Percentiles rank a stretch among this genome's conserved stretches.
Conservation (phyloP, 176 grass and related monocot genomes). For the Microstegium vimineum region DNA sequence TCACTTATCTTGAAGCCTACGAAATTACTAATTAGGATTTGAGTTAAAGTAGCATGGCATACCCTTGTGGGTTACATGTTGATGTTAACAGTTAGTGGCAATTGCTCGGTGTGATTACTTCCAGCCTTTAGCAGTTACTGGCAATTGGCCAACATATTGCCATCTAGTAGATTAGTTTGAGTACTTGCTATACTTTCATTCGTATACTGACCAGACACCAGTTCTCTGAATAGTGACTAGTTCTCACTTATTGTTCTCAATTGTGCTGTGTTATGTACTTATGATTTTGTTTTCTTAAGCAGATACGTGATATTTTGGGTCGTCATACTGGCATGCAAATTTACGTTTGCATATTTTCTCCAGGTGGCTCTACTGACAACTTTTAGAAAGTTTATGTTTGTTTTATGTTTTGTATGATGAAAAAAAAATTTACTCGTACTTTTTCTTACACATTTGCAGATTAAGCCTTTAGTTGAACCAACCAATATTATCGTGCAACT, state of each 20-base stretch:
- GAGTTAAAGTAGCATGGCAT: not conserved
- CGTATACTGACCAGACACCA: not conserved
- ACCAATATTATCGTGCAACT: slow-evolving; percentile 75
- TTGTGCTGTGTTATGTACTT: slow-evolving; percentile 15
- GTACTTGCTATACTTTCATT: not conserved
- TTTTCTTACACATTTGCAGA: slow-evolving; percentile 45
- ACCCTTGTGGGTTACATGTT: not conserved
- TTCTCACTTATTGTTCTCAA: not conserved
- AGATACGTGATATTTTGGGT: slow-evolving; percentile 94
- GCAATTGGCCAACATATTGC: not conserved
- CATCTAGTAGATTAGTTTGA: not conserved
- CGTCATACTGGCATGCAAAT: slow-evolving; percentile 81
- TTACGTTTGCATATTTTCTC: slow-evolving; percentile 94
- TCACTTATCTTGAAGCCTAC: not conserved
- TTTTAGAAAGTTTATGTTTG: slow-evolving; percentile 21
- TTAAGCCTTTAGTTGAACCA: slow-evolving; percentile 75
- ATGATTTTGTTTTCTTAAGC: slow-evolving; percentile 24
- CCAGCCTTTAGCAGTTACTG: not conserved
- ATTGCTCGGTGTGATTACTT: not conserved
- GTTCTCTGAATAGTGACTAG: not conserved
- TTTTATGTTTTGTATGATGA: slow-evolving; percentile 8
- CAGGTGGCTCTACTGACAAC: slow-evolving; percentile 48
- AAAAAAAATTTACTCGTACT: not conserved
- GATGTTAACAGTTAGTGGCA: not conserved
- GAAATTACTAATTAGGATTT: not conserved